These are phyloP conservation scores for Quambalaria eucalypti DNA, from an alignment of 1,284 basidiomycete species.

Conservation along the genomic window DNA sequence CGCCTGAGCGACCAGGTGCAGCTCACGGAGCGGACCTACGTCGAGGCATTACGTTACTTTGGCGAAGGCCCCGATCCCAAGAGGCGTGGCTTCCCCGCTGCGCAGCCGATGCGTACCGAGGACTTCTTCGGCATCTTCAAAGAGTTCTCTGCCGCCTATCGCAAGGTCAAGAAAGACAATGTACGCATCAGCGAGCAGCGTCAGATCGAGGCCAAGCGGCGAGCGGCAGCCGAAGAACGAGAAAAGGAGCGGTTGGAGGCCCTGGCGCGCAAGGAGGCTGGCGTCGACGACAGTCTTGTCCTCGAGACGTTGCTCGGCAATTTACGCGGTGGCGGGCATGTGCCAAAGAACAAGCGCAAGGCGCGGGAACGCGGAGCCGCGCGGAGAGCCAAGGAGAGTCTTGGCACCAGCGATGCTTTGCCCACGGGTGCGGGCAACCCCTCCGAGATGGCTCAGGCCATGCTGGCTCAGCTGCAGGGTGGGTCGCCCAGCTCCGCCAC, in stretches of 20 bases:
- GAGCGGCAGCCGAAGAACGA: conserved; percentile 41
- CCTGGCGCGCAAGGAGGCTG: conserved; percentile 36
- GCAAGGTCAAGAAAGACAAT: conserved; percentile 43
- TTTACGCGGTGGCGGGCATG: conserved; percentile 33
- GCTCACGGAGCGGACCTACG: conserved; percentile 38
- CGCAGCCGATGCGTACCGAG: conserved; percentile 41
- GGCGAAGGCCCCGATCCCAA: conserved; percentile 44
- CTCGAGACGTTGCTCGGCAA: conserved; percentile 43
- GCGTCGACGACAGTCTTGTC: conserved; percentile 41
- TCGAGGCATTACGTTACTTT: conserved; percentile 42
- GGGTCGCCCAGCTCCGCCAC: neutral
- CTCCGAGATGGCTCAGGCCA: conserved; percentile 33
- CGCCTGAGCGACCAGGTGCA: conserved; percentile 41
- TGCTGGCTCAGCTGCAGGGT: conserved; percentile 38
- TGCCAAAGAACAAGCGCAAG: conserved; percentile 35
- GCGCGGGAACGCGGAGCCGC: conserved; percentile 18
- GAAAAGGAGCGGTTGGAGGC: conserved; percentile 39
- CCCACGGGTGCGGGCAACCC: conserved; percentile 9
- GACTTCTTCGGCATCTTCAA: conserved; percentile 48
- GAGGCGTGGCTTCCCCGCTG: conserved; percentile 36
- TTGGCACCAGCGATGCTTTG: neutral
- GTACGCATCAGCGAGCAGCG: conserved; percentile 39
- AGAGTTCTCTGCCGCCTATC: conserved; percentile 43
- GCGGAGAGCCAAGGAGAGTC: conserved; percentile 1
- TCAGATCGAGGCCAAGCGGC: conserved; percentile 36